phyloP scores from a whole-genome alignment of 2,329 filamentous ascomycete species.

The Aspergillus sp. region DNA sequence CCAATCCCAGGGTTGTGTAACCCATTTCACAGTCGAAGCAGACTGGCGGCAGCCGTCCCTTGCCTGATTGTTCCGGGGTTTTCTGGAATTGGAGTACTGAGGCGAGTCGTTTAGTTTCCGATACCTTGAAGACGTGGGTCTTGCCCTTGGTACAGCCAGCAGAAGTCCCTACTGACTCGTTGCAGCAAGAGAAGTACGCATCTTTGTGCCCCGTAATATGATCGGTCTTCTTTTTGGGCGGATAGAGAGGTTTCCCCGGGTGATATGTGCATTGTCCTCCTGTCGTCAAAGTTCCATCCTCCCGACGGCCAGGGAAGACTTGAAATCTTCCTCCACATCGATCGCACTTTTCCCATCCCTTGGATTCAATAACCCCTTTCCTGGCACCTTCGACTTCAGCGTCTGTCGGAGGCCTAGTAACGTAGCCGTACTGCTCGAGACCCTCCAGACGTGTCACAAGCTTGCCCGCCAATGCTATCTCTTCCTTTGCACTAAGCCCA shows the following conservation, averaged over 20 bases:
- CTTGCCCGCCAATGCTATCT: conserved; percentile 64
- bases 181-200: conserved; percentile 76
- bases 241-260: conserved; percentile 68
- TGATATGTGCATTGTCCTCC: conserved; percentile 81
- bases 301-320: conserved; percentile 81
- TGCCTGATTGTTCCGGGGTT: conserved; percentile 60
- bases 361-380: conserved; percentile 64
- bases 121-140: conserved; percentile 86
- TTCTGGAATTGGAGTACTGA: conserved; percentile 74
- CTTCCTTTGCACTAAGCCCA: conserved; percentile 67
- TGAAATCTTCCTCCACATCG: conserved; percentile 85
- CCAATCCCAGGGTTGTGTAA: conserved; percentile 84
- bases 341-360: conserved; percentile 85
- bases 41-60: conserved; percentile 52
- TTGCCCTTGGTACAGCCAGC: conserved; percentile 70
- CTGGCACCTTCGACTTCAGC: conserved; percentile 67
- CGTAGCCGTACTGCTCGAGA: conserved; percentile 73
- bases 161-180: conserved; percentile 69
- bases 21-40: conserved; percentile 98
- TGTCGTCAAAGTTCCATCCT: conserved; percentile 72
- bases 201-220: conserved; percentile 58
- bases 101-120: conserved; percentile 73
- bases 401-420: conserved; percentile 65
- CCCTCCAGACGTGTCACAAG: conserved; percentile 65
- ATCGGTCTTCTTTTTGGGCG: conserved; percentile 56